Percentiles rank a stretch among this genome's conserved stretches.
These are phyloP conservation scores for Chionographis japonica DNA, from an alignment of 106 monocot genomes.

Conservation along the genomic window DNA sequence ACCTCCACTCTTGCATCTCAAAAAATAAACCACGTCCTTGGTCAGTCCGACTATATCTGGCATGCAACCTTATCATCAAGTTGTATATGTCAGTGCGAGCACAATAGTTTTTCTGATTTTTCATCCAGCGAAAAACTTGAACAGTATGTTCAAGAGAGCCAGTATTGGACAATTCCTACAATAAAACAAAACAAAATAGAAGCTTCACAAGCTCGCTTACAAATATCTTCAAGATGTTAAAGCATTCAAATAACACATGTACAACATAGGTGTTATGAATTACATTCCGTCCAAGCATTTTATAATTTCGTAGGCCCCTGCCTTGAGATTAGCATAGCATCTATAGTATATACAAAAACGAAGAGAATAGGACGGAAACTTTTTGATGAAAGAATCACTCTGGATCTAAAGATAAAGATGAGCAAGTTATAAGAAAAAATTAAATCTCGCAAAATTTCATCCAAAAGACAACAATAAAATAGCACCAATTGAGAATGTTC, in stretches of 20 bases:
- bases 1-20: constrained; percentile 97
- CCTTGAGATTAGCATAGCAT: too few relatives aligned
- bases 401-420: too few relatives aligned
- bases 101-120: constrained; percentile 74
- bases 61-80: constrained; percentile 71
- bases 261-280: too few relatives aligned
- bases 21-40: constrained; percentile 96
- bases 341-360: too few relatives aligned
- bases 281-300: neutral
- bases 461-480: too few relatives aligned
- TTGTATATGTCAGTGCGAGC: constrained; percentile 53
- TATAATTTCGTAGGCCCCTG: too few relatives aligned
- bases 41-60: constrained; percentile 79
- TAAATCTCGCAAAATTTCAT: too few relatives aligned
- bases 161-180: constrained; percentile 68
- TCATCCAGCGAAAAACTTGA: constrained; percentile 90
- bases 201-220: neutral
- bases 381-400: too few relatives aligned
- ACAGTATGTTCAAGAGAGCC: constrained; percentile 75
- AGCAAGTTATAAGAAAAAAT: too few relatives aligned
- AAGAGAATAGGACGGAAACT: too few relatives aligned
- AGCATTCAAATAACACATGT: neutral
- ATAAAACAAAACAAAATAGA: constrained; percentile 18
- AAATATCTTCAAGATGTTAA: too few relatives aligned
- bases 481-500: too few relatives aligned